Evolutionary conservation across 2,329 filamentous ascomycete species (phyloP).

Genomic region (Aaosphaeria arxii): DNA sequence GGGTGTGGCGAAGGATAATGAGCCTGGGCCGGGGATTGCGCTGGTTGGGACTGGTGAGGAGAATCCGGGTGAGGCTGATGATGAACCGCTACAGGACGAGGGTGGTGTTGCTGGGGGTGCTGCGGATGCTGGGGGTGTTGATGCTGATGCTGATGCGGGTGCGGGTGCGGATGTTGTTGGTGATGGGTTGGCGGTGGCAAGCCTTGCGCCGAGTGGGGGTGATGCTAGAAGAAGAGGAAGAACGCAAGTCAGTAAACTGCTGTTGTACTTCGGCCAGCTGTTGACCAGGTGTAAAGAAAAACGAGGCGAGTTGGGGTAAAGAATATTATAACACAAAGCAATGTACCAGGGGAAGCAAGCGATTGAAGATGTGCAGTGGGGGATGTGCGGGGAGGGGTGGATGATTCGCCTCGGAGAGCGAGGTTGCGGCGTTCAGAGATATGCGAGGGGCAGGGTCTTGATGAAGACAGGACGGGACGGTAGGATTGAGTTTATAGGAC

Average conservation of each 20-base stretch:
- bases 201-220: conserved; percentile 73
- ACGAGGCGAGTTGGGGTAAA: conserved; percentile 5
- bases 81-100: conserved; percentile 70
- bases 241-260: conserved; percentile 28
- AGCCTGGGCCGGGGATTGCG: conserved; percentile 55
- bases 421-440: conserved; percentile 16
- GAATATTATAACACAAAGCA: conserved; percentile 11
- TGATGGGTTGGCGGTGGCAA: conserved; percentile 60
- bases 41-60: conserved; percentile 57
- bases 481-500: conserved; percentile 35
- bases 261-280: conserved; percentile 4
- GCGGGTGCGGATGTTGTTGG: conserved; percentile 34
- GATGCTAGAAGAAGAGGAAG: conserved; percentile 57
- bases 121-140: conserved; percentile 45
- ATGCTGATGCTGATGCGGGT: conserved; percentile 53
- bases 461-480: conserved; percentile 28
- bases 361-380: neutral
- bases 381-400: conserved; percentile 10
- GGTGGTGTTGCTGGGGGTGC: conserved; percentile 60
- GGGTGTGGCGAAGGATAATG: conserved; percentile 68
- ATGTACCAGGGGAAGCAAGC: conserved; percentile 7
- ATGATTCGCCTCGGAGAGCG: conserved; percentile 12
- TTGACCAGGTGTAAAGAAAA: conserved; percentile 10
- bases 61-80: conserved; percentile 58
- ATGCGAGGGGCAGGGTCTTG: conserved; percentile 36